A percentile compares a stretch with the other conserved stretches of the same genome.
These are phyloP conservation scores for Prunus armeniaca DNA, from an alignment of 306 rosid species.

Conservation along the genomic window DNA sequence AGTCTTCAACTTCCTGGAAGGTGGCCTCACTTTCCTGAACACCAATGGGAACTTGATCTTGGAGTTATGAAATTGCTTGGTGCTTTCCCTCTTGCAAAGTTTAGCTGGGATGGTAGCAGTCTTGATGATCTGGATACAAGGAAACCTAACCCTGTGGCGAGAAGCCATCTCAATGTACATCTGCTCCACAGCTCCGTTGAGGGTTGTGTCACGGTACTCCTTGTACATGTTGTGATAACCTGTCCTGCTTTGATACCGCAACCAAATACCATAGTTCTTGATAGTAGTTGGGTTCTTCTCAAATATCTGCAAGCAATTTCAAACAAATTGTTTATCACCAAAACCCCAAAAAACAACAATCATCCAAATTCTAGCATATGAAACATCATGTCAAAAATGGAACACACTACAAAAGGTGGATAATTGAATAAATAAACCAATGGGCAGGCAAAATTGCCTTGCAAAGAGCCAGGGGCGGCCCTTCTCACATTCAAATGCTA, in stretches of 20 bases:
- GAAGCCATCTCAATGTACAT: constrained; percentile 94
- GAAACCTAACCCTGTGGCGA: constrained; percentile 82
- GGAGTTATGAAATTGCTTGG: constrained; percentile 82
- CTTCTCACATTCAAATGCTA: not conserved
- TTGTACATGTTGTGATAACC: constrained; percentile 96
- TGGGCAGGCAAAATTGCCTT: not conserved
- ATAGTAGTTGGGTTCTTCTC: constrained; percentile 88
- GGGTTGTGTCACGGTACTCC: constrained; percentile 88
- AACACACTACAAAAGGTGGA: not conserved
- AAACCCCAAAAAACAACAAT: not conserved
- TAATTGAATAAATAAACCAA: too few species aligned
- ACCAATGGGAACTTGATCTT: constrained; percentile 92
- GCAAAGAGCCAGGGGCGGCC: not conserved
- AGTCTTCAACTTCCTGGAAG: constrained; percentile 81
- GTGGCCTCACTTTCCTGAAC: constrained; percentile 78
- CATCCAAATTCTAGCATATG: not conserved
- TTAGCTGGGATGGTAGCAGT: constrained; percentile 79
- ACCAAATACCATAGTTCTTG: constrained; percentile 84
- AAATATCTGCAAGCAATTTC: constrained; percentile 49
- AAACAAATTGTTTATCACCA: not conserved
- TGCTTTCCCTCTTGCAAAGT: constrained; percentile 91
- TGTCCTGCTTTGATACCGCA: constrained; percentile 83
- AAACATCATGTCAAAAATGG: not conserved
- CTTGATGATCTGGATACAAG: constrained; percentile 88
- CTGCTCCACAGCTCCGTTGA: constrained; percentile 72